Evolutionary conservation across 768 basidiomycete genomes (phyloP), one percentile per base, ranked within the genome.

Genomic region (Asterophora lycoperdoides): DNA sequence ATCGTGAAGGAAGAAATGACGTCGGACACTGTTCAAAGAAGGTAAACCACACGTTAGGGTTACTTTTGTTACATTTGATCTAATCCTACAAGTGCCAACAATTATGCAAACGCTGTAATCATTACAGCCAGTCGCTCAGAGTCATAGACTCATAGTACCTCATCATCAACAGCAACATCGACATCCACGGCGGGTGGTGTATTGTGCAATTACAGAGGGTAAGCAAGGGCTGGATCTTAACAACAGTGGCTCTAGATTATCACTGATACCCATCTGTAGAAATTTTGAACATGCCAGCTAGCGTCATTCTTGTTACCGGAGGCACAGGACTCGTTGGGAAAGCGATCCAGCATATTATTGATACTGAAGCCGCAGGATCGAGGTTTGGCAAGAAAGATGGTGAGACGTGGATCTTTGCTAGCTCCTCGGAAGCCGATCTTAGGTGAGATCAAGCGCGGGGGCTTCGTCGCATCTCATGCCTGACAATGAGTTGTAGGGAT

Each of bases 301-400:
- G 59, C 48, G 81, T 87, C 44, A 72, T 92, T 35, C 82, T 92
- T 49, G 86, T 92, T 57, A 92, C 89, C 38, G 90, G 89, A 40
- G 91, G 90, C 35, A 78, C 81, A 53, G 93, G 92, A 15, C 81
- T 94, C 43, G 90, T 94, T 30, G 92, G 92, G n/a, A 78, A 79
- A 57, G 93, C 83, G 28, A 88, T 95, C 60, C 71, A 85, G 60
- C 75, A 86, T 60, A 70, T 91, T 34, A 81, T 94, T 64, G 78
- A 90, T 29, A 82, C 77, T 8, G 92, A 95, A 60, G 81, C 86
- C 0, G 75, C 75, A 48, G 87, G 85, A 15, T 89, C 87, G 49
- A 74, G 80, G 42, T 96, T 89, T 62, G 93, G 88, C 35, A 89
- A 81, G 60, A 70, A 67, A 18, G 68, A 78, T 8, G 85, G 82